Evolutionary conservation across 495 filamentous ascomycete species (phyloP), one percentile per base, ranked within the genome.

Genomic region (Lophium mytilinum): DNA sequence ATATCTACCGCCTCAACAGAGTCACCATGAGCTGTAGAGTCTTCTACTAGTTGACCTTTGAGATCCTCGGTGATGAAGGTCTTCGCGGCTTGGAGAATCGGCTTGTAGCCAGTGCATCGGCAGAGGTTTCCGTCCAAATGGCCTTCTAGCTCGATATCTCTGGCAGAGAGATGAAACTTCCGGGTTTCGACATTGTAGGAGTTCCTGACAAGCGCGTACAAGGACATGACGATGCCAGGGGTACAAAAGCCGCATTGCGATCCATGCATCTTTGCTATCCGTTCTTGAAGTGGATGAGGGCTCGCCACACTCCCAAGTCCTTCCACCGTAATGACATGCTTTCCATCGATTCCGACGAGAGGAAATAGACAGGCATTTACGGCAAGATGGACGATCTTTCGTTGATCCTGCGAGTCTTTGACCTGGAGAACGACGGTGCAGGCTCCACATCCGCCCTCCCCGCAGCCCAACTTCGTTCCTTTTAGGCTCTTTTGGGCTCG

Each of bases 391-490:
- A 52, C 53, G 6, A 65, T 48, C 51, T 55, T 62, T 37, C 59
- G 56, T 54, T 56, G 55, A 12, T 51, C 52, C 41, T 36, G 37
- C 19, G 51, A 6, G 46, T 55, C 66, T 53, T 56, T 50, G 5
- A 50, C 54, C 49, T 74, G 72, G 8, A 74, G 47, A 3, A 72
- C 71, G 15, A 74, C 68, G 12, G 72, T 74, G 50, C 72, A 74
- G 6, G 72, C 71, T 43, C 72, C 72, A 36, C 72, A 75, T 15
- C 72, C 71, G 49, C 72, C 71, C 37, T 73, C 72, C 14, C 72
- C 72, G 40, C 72, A 75, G 2, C 83, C 83, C 40, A 90, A 79
- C 69, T 81, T 80, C 2, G 83, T 86, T 12, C 82, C 72, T 46
- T 71, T 73, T 10, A 75, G 63, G 11, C 80, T 68, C 40, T 73